Evolutionary conservation across 2,329 filamentous ascomycete genomes (phyloP).

Genomic region (Fusarium albosuccineum): DNA sequence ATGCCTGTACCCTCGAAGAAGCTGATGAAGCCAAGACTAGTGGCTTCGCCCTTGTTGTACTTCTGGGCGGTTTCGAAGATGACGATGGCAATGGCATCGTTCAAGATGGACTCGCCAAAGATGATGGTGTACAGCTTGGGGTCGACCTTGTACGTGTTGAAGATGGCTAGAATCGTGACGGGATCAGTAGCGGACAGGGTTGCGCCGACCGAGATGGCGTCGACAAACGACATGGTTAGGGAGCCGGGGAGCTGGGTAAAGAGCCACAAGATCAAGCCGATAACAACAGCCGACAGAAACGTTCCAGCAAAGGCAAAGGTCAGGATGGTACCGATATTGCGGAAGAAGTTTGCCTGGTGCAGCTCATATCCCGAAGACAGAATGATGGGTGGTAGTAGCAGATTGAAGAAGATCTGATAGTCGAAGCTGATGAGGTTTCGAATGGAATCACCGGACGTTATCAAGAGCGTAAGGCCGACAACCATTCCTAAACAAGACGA

Average conservation of each 20-base stretch:
- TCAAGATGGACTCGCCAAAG: conserved; percentile 97
- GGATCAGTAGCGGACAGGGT: conserved; percentile 97
- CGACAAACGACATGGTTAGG: conserved; percentile 88
- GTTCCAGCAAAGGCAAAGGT: conserved; percentile 98
- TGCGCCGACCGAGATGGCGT: conserved; percentile 95
- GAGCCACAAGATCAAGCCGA: conserved; percentile 87
- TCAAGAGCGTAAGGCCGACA: conserved; percentile 87
- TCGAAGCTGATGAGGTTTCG: conserved; percentile 95
- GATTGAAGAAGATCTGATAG: conserved; percentile 99
- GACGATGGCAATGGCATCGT: conserved; percentile 98
- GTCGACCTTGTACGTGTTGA: conserved; percentile 99
- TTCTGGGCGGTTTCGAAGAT: conserved; percentile 97
- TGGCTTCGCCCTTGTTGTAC: conserved; percentile 82
- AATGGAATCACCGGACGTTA: conserved; percentile 85
- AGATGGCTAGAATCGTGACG: conserved; percentile 97
- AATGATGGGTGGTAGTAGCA: conserved; percentile 98
- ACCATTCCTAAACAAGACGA: conserved; percentile 80
- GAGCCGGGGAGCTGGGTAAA: conserved; percentile 90
- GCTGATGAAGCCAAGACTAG: conserved; percentile 81
- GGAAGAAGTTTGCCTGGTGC: conserved; percentile 99
- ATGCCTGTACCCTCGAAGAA: conserved; percentile 93
- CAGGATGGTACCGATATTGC: conserved; percentile 95
- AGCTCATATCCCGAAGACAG: conserved; percentile 96
- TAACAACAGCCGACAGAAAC: conserved; percentile 95
- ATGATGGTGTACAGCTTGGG: conserved; percentile 99